Base-by-base conservation (phyloP, 306 rosid species). In the Oemleria cerasiformis region DNA sequence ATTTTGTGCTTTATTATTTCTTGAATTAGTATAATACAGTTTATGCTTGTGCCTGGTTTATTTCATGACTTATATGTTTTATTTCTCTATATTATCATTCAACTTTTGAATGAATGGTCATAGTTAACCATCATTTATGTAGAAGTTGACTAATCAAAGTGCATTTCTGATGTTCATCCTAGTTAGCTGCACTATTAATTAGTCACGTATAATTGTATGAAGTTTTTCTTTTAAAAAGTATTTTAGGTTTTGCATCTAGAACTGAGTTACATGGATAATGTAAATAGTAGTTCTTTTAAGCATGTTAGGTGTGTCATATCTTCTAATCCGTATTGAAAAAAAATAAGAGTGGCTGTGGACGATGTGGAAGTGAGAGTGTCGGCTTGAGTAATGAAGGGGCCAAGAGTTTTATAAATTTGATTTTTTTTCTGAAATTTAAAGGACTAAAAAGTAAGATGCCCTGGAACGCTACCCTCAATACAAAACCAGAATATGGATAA, bases 1-100 rank as follows among this genome's bases (percentile, higher is more conserved):
- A 63, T 73, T 70, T 53, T 54, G 0, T 61, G 50, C 63, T 68
- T 74, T 70, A 39, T 40, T 49, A 15, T 72, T 63, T 58, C 30
- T 9, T 65, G 65, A 66, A 23, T 49, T 45, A 36, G n/a, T 30
- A 45, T 14, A 51, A 45, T 59, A 17, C 67, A 36, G 58, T 45
- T 7, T 44, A 45, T 63, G 14, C 44, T n/a, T 20, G 43, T 48
- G 40, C 38, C 41, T 64, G 23, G 30, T 5, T 45, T 30, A 16
- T 67, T 25, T 67, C 9, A 66, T 16, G 39, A 53, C 34, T 20
- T 53, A 19, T 19, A 7, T 34, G 15, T 13, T 53, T 1, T 17
- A 10, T 34, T 30, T 59, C 36, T 34, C 17, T 67, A 1, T 38
- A 6, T 30, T 34, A 17, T 50, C 11, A 48, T 57, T 23, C 62